These are phyloP conservation scores for Caloboletus inedulis DNA, from an alignment of 1,284 basidiomycete species.

Conservation along the genomic window DNA sequence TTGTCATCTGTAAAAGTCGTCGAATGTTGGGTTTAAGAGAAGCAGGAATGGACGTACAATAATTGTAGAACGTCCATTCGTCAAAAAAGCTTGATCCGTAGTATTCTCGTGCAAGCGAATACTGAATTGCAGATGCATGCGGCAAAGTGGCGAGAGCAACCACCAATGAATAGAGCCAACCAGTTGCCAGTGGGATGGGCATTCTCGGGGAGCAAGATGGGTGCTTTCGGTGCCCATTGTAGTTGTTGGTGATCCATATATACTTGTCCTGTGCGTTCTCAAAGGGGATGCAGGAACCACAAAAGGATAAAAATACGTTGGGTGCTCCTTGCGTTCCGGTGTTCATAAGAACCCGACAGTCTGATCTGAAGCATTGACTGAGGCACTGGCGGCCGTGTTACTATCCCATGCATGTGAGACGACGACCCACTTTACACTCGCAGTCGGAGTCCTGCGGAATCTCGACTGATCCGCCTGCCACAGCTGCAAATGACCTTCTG, in stretches of 20 bases:
- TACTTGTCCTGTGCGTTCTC: slow-evolving; percentile 5
- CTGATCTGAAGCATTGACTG: too few relatives aligned
- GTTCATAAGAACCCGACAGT: too few relatives aligned
- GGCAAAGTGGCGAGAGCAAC: slow-evolving; percentile 10
- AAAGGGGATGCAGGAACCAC: neutral
- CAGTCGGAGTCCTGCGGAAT: too few relatives aligned
- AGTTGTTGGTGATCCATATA: slow-evolving; percentile 6
- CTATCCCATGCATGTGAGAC: too few relatives aligned
- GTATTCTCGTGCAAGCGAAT: slow-evolving; percentile 48
- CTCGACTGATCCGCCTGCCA: too few relatives aligned
- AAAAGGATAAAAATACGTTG: slow-evolving; percentile 6
- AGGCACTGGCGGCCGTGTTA: too few relatives aligned
- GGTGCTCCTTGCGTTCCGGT: too few relatives aligned
- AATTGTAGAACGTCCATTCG: slow-evolving; percentile 52
- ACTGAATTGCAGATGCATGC: slow-evolving; percentile 29
- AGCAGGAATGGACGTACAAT: slow-evolving; percentile 37
- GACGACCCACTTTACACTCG: too few relatives aligned
- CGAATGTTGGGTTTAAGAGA: neutral
- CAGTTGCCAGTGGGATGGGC: neutral
- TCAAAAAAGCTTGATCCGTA: slow-evolving; percentile 52
- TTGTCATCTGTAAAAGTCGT: slow-evolving; percentile 51
- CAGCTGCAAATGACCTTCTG: too few relatives aligned
- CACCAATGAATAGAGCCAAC: slow-evolving; percentile 10
- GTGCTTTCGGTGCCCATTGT: neutral
- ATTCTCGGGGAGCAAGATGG: slow-evolving; percentile 8